Evolutionary conservation across 1,284 basidiomycete species (phyloP), one percentile per base, ranked within the genome.

Genomic region (Phellopilus nigrolimitatus): DNA sequence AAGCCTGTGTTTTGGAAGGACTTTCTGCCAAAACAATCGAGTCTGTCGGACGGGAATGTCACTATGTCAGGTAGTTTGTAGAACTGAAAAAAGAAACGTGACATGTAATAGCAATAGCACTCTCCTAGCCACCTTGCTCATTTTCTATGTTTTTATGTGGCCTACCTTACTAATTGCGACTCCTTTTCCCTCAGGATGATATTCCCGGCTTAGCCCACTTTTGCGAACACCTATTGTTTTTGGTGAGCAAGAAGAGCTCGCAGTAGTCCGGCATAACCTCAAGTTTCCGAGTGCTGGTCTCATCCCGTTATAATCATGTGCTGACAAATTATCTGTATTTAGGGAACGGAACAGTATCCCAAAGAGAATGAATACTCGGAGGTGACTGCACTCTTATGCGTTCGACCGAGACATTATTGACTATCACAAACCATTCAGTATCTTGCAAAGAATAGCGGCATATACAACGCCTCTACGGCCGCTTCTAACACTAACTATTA

Each of bases 401-500:
- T n/a, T n/a, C n/a, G n/a, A n/a, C n/a, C n/a, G n/a, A n/a, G n/a
- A n/a, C n/a, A n/a, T n/a, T n/a, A n/a, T n/a, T n/a, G n/a, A n/a
- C n/a, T n/a, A n/a, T n/a, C n/a, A n/a, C n/a, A n/a, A n/a, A n/a
- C n/a, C n/a, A n/a, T n/a, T n/a, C n/a, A n/a, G n/a, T n/a, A n/a
- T n/a, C n/a, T n/a, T n/a, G n/a, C n/a, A n/a, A n/a, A n/a, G n/a
- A n/a, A n/a, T n/a, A n/a, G n/a, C 13, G 36, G 36, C 36, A 17
- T n/a, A 5, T 10, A 17, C 15, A 99, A 99, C 66, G 97, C 97
- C 3, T 99, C 84, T 69, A 98, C 97, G 0, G 85, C 88, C 2
- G 88, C 95, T 51, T 85, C 87, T 17, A 91, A 95, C 66, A 99
- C 95, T 30, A 95, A 95, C 68, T 95, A 92, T 66, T 86, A 83